phyloP scores from a whole-genome alignment of 805 yeast species.

The Candida koratica region DNA sequence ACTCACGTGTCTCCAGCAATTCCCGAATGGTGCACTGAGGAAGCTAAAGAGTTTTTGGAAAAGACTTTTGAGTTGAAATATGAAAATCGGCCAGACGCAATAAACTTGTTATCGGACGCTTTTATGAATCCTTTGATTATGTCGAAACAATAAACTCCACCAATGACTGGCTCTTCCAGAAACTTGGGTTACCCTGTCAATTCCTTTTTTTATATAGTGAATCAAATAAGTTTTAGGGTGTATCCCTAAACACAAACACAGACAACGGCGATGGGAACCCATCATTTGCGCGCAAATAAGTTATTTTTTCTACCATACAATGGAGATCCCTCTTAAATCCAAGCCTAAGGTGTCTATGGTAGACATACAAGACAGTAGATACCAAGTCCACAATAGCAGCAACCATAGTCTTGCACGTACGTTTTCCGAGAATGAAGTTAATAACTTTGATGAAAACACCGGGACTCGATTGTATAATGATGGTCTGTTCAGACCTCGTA shows the following conservation, averaged over 20 bases:
- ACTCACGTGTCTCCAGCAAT: conserved; percentile 75
- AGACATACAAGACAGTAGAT: conserved; percentile 22
- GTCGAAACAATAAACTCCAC: conserved; percentile 30
- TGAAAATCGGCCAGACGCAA: conserved; percentile 68
- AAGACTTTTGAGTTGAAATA: conserved; percentile 74
- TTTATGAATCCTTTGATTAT: conserved; percentile 50
- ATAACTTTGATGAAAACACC: conserved; percentile 52
- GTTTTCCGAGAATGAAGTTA: conserved; percentile 62
- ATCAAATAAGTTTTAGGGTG: too few relatives aligned
- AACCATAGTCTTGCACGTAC: conserved; percentile 44
- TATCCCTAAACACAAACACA: too few relatives aligned
- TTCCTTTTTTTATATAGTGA: too few relatives aligned
- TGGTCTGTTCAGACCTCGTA: conserved; percentile 45
- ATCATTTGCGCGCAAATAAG: neutral
- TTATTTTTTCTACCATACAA: conserved; percentile 10
- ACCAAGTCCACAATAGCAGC: conserved; percentile 13
- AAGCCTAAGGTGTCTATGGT: conserved; percentile 37
- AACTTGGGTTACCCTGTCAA: too few relatives aligned
- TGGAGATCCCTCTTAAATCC: conserved; percentile 41
- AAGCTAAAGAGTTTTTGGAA: conserved; percentile 61
- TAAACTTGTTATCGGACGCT: conserved; percentile 60
- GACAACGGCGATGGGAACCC: too few relatives aligned
- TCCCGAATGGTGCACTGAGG: conserved; percentile 68
- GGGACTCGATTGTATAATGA: conserved; percentile 56
- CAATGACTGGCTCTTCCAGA: too few relatives aligned